Base-by-base conservation (phyloP, 2,329 filamentous ascomycete genomes). In the Fusarium sp. region DNA sequence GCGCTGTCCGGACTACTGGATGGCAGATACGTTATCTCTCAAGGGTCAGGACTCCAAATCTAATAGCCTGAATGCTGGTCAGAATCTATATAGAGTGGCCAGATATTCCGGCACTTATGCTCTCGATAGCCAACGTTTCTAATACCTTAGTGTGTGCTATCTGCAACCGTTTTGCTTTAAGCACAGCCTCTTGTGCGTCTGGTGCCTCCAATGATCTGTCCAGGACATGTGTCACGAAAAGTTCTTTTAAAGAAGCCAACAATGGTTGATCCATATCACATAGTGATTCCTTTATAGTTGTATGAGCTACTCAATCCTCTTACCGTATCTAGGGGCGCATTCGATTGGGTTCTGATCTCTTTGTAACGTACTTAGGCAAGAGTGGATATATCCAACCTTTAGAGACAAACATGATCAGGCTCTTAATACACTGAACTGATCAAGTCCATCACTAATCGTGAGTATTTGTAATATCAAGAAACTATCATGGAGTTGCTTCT, bases 361-460 rank as follows among this genome's bases (percentile, higher is more conserved):
- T 38, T 38, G n/a, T 12, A 38, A 38, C 34, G 2, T 24, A 24
- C 24, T 24, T 38, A 29, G 5, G 11, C 2, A 38, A 10, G 1
- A n/a, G 9, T n/a, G 34, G 10, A 11, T 11, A 10, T 11, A n/a
- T 38, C 10, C 34, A n/a, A 11, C 10, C 9, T 38, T n/a, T 3
- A n/a, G 6, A n/a, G 34, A n/a, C 3, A 3, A n/a, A 11, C 10
- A n/a, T 18, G n/a, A 4, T 10, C 41, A 25, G 9, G 9, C 3
- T 7, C 18, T 8, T 11, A 6, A 44, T 24, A 24, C 2, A 10
- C 1, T 24, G 6, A 4, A 18, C 22, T 24, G 6, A 6, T n/a
- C 10, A n/a, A 1, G 3, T 38, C 18, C 9, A 1, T 7, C 16
- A 11, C 34, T 0, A 5, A 7, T 11, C 34, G 5, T 7, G n/a